phyloP scores from a whole-genome alignment of 2,329 filamentous ascomycete genomes.

The Phialemonium atrogriseum region DNA sequence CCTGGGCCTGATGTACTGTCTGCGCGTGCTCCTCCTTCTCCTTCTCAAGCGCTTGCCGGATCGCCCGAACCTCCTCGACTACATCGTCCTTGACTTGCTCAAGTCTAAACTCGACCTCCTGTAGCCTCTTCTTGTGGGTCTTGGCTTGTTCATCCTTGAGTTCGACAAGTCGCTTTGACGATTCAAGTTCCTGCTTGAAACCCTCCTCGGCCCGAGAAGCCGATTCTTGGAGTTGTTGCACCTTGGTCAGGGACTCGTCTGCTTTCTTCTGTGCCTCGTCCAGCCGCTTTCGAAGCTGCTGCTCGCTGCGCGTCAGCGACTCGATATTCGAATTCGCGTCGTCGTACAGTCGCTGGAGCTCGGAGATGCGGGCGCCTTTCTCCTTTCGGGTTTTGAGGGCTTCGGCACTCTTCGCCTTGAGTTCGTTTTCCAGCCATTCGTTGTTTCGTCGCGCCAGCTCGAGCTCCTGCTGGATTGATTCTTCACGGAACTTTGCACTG shows the following conservation, averaged over 20 bases:
- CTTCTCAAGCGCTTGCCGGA: slow-evolving; percentile 49
- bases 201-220: slow-evolving; percentile 76
- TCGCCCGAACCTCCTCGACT: slow-evolving; percentile 48
- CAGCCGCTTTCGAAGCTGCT: slow-evolving; percentile 69
- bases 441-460: slow-evolving; percentile 82
- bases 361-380: slow-evolving; percentile 80
- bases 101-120: slow-evolving; percentile 56
- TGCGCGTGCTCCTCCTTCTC: slow-evolving; percentile 36
- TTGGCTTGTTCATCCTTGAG: slow-evolving; percentile 70
- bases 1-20: slow-evolving; percentile 40
- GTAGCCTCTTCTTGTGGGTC: slow-evolving; percentile 61
- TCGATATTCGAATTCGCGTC: slow-evolving; percentile 73
- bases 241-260: slow-evolving; percentile 71
- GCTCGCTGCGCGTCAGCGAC: slow-evolving; percentile 69
- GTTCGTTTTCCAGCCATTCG: slow-evolving; percentile 86
- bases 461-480: slow-evolving; percentile 82
- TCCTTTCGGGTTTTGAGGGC: slow-evolving; percentile 88
- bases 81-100: slow-evolving; percentile 60
- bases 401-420: slow-evolving; percentile 84
- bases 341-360: slow-evolving; percentile 81
- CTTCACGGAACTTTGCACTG: slow-evolving; percentile 82
- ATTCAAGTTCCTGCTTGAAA: slow-evolving; percentile 79
- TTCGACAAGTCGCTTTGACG: slow-evolving; percentile 71
- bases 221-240: slow-evolving; percentile 80
- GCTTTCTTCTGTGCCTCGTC: slow-evolving; percentile 80